Evolutionary conservation across 371 early-diverging fungal genomes (phyloP).

Genomic region (Lichtheimia corymbifera): DNA sequence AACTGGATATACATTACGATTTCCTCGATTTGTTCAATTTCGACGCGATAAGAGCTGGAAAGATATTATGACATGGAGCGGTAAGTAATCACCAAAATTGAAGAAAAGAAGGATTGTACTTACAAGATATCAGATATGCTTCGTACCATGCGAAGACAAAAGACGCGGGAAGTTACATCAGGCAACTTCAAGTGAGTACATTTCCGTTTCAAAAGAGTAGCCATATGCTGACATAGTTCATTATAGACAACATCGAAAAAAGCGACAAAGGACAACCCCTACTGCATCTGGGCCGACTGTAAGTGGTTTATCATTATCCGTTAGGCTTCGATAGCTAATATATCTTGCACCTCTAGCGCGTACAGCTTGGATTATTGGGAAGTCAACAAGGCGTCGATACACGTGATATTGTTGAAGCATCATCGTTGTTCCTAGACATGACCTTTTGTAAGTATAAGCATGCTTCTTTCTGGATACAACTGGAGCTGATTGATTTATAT

Average conservation of each 20-base stretch:
- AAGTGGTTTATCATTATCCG: no score
- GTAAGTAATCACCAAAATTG: constrained; percentile 14
- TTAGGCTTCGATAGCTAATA: no score
- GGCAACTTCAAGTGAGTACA: no score
- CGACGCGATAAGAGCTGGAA: constrained; percentile 68
- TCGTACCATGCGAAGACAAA: no score
- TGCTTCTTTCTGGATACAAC: not conserved
- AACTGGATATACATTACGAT: constrained; percentile 68
- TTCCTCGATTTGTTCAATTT: constrained; percentile 69
- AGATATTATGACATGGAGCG: constrained; percentile 55
- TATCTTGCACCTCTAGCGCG: not conserved
- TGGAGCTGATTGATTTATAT: not conserved
- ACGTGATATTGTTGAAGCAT: constrained; percentile 32
- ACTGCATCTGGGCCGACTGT: no score
- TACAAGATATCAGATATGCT: no score
- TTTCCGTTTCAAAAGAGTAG: no score
- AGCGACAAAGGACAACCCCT: no score
- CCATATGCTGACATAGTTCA: no score
- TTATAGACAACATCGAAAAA: no score
- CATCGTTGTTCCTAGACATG: constrained; percentile 56
- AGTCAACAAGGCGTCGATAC: constrained; percentile 54
- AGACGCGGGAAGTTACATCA: no score
- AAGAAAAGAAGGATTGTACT: not conserved
- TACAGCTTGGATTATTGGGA: not conserved
- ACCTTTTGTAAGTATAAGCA: constrained; percentile 54